Conservation (phyloP, 257 asterid species). For the Solanum bulbocastanum region DNA sequence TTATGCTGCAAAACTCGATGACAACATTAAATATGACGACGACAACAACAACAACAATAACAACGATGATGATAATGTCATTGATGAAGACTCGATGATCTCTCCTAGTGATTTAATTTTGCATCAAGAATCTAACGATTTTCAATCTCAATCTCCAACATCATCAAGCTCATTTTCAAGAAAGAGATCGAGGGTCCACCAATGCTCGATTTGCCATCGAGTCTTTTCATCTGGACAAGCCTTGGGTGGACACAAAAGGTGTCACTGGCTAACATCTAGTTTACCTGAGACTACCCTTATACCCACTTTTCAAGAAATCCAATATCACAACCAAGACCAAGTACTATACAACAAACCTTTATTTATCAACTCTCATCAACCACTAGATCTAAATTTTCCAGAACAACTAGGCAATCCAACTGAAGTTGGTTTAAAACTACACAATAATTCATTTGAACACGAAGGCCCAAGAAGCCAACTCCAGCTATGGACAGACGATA, state of each 20-base stretch:
- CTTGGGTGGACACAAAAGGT: conserved; percentile 78
- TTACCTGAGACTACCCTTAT: conserved; percentile 41
- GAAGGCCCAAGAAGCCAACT: conserved; percentile 23
- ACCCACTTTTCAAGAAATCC: conserved; percentile 25
- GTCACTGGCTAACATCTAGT: conserved; percentile 60
- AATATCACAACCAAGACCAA: conserved; percentile 7
- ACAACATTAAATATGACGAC: neutral
- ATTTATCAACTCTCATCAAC: conserved; percentile 6
- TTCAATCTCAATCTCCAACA: neutral
- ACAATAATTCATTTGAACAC: neutral
- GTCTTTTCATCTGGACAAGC: conserved; percentile 81
- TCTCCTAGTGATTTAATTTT: neutral
- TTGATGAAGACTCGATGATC: conserved; percentile 14
- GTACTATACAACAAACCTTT: neutral
- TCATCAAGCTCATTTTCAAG: neutral
- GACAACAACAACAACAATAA: neutral
- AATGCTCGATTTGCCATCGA: conserved; percentile 68
- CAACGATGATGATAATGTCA: neutral
- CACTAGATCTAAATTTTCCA: conserved; percentile 45
- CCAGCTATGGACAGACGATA: conserved; percentile 15
- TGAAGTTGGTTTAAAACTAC: neutral
- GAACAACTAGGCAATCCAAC: neutral
- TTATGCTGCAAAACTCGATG: conserved; percentile 36
- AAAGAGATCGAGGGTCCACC: conserved; percentile 44
- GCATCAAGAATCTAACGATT: conserved; percentile 11